Base-by-base conservation (phyloP, 805 yeast species). In the Priceomyces haplophilus region DNA sequence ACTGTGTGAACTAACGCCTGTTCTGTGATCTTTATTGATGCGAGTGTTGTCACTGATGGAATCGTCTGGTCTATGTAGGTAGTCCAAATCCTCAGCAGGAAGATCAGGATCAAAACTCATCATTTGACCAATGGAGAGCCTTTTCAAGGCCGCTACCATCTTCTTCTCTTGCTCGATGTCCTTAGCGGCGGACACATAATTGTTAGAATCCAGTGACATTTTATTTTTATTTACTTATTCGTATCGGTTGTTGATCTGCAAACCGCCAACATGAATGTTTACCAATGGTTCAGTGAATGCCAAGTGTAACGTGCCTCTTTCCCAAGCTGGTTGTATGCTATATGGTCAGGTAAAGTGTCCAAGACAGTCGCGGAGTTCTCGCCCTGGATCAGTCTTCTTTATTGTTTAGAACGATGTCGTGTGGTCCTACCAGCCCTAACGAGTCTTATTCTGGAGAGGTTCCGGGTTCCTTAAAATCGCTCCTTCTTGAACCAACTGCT, bases 131-230 rank as follows among this genome's bases (percentile, higher is more conserved):
- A 86, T 83, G 0, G 88, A 82, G 13, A 84, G 67, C 45, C 95
- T 69, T 57, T 86, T 86, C 50, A 86, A 65, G 16, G 87, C 85
- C 29, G 84, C 79, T 47, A 86, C 86, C 58, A 82, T 80, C 61
- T 80, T 79, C 48, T 84, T 73, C 56, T 86, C 93, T 46, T 79
- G 81, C 54, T 85, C 88, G 36, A 86, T 78, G 4, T 88, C 88
- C 52, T 80, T 80, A 3, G 88, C 89, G 2, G 95, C 95, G 29
- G 64, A 54, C 49, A 60, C 69, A 51, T 67, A 69, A 51, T 43
- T 51, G 42, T 42, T 42, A 38, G 39, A 19, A 15, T 11, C 25
- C 24, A n/a, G 13, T 11, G 38, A 25, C 42, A 40, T 40, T 18
- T 16, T 40, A n/a, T 19, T 30, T 21, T 30, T 15, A n/a, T 32